A percentile compares a stretch with the other conserved stretches of the same genome.
Conservation (phyloP, 345 rosid species). For the sweet orange (Citrus sinensis) region DNA sequence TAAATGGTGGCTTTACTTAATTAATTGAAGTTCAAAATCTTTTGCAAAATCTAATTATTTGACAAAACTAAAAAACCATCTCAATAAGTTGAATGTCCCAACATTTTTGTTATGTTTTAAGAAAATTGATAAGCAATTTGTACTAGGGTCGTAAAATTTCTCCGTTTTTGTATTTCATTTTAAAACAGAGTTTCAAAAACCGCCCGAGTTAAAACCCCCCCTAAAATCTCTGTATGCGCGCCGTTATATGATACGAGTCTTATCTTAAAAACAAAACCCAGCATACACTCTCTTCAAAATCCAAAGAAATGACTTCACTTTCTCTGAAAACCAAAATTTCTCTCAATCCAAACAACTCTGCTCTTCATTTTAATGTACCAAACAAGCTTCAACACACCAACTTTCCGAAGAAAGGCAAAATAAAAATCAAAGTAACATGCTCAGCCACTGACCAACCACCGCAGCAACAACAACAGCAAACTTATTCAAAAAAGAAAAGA, state of each 20-base stretch:
- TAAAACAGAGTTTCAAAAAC: not conserved
- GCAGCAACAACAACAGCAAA: conserved; percentile 17
- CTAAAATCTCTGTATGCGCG: not conserved
- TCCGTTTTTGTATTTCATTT: not conserved
- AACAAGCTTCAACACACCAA: conserved; percentile 14
- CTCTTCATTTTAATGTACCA: conserved; percentile 15
- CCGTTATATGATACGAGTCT: conserved; percentile 16
- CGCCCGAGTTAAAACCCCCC: not conserved
- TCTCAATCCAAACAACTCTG: conserved; percentile 16
- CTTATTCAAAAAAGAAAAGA: conserved; percentile 35
- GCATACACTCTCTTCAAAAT: not conserved
- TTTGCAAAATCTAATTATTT: not conserved
- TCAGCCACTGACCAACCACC: conserved; percentile 37
- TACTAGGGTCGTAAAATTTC: not conserved
- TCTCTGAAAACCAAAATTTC: conserved; percentile 23
- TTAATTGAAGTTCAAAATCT: not conserved
- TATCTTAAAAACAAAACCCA: conserved; percentile 7
- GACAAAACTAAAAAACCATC: no score
- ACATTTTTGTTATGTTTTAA: not conserved
- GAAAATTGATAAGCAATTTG: not conserved
- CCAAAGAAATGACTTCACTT: conserved; percentile 29
- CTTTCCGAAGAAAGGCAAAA: conserved; percentile 11
- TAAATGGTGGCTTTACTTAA: not conserved
- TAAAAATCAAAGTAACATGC: conserved; percentile 27
- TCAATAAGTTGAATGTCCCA: no score